A percentile compares a stretch with the other conserved stretches of the same genome.
These are phyloP conservation scores for Nakaseomyces kungkrabaensis DNA, from an alignment of 1,139 yeast genomes.

Conservation along the genomic window DNA sequence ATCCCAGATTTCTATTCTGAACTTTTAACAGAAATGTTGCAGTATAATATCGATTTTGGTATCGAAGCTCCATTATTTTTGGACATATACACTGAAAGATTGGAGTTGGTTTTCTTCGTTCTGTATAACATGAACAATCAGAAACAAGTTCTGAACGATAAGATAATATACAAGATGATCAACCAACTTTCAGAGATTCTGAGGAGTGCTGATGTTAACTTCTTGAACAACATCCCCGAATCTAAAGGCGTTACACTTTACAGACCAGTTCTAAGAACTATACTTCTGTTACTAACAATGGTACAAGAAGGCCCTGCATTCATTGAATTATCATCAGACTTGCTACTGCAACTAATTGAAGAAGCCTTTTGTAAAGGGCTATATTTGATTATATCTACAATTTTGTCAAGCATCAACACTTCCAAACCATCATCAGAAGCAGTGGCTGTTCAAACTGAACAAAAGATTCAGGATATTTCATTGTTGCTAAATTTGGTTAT, in stretches of 20 bases:
- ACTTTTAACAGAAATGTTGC: constrained; percentile 42
- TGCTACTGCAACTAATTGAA: constrained; percentile 48
- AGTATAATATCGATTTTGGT: constrained; percentile 45
- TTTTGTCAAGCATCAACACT: constrained; percentile 43
- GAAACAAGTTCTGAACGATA: constrained; percentile 23
- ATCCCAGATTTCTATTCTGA: constrained; percentile 34
- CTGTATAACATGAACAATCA: constrained; percentile 37
- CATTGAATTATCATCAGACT: constrained; percentile 40
- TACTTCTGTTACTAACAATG: constrained; percentile 41
- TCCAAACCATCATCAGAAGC: constrained; percentile 14
- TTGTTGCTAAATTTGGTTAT: constrained; percentile 55
- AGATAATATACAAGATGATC: constrained; percentile 8
- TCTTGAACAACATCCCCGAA: constrained; percentile 35
- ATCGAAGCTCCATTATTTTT: constrained; percentile 39
- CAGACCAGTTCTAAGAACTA: constrained; percentile 51
- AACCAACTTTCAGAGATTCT: constrained; percentile 27
- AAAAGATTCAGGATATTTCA: constrained; percentile 54
- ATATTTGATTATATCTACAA: constrained; percentile 41
- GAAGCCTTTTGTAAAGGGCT: constrained; percentile 52
- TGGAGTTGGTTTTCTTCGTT: constrained; percentile 62
- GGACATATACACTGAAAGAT: constrained; percentile 49
- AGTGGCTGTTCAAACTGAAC: constrained; percentile 26
- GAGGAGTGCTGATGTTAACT: constrained; percentile 40
- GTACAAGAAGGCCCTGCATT: constrained; percentile 36
- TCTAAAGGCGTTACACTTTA: constrained; percentile 36